Evolutionary conservation across 2,329 filamentous ascomycete genomes (phyloP), one percentile per base, ranked within the genome.

Genomic region (Neurospora crassa): DNA sequence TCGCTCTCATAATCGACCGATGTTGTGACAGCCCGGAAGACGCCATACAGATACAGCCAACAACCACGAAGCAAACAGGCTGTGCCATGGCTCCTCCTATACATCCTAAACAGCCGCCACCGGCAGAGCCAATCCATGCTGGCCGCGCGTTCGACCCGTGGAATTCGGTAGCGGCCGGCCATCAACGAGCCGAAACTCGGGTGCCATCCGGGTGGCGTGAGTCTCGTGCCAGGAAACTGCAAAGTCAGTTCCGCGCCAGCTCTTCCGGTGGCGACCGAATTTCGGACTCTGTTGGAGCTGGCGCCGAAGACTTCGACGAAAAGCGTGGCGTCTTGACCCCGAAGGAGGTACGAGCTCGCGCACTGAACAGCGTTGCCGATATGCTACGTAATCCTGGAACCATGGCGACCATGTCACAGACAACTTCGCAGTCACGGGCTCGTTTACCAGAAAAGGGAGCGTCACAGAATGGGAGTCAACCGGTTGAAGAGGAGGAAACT

Each of bases 121-220:
- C 41, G 81, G 83, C 24, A 53, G 78, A 83, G 68, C 84, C 86
- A 29, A 16, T 34, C 5, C 79, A 77, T 43, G 79, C 81, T 76
- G 79, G 81, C 37, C 80, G 81, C 43, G 77, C 78, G 72, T 91
- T 91, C 76, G 90, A 92, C 79, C 84, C 88, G 5, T 92, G 89
- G 89, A 93, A 93, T 81, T 90, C 89, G 16, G 88, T 89, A 14
- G 89, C 90, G 6, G 90, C 91, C 0, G 92, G 92, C 67, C 93
- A 97, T 79, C 94, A 97, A 80, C 86, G 89, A 53, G 88, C 92
- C 59, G 91, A 95, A 72, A 90, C 88, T 72, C 84, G 91, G 1
- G 87, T 88, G 1, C 86, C 87, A 34, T 75, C 89, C 83, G 74
- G 88, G 78, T 96, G 93, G 93, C 89, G 92, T 34, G 84, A 89